These are phyloP conservation scores for Furcasterigmium sp. DNA, from an alignment of 2,329 filamentous ascomycete genomes.

Conservation along the genomic window DNA sequence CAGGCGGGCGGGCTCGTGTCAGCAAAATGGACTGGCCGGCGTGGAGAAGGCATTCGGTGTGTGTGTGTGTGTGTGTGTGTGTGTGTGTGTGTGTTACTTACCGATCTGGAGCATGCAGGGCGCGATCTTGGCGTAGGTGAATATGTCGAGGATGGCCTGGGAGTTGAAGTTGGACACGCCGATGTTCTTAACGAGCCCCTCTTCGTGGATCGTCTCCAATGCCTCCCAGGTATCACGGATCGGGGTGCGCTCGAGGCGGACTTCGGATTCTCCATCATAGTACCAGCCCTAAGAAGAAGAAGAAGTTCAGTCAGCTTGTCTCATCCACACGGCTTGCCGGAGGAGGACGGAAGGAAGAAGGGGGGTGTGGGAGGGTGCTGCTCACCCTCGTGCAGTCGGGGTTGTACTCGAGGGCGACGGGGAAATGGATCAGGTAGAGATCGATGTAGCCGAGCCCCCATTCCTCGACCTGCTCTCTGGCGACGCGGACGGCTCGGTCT, in stretches of 20 bases:
- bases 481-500: slow-evolving; percentile 49
- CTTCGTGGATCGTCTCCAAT: slow-evolving; percentile 49
- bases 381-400: slow-evolving; percentile 16
- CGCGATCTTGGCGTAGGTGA: slow-evolving; percentile 51
- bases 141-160: slow-evolving; percentile 47
- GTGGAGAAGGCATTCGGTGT: no score
- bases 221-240: slow-evolving; percentile 56
- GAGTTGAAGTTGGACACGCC: slow-evolving; percentile 57
- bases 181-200: slow-evolving; percentile 49
- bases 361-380: no score
- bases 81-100: no score
- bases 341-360: no score
- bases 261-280: neutral
- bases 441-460: slow-evolving; percentile 64
- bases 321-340: no score
- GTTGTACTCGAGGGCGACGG: slow-evolving; percentile 35
- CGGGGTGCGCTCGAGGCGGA: slow-evolving; percentile 12
- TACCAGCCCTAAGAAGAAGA: neutral
- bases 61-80: no score
- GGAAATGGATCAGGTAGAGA: slow-evolving; percentile 64
- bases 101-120: slow-evolving; percentile 55
- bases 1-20: no score
- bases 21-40: no score
- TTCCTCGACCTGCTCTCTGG: slow-evolving; percentile 55
- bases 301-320: neutral